Percentiles rank a stretch among this genome's conserved stretches.
These are phyloP conservation scores for Mortierella sp. DNA, from an alignment of 371 early-diverging fungal genomes.

Conservation along the genomic window DNA sequence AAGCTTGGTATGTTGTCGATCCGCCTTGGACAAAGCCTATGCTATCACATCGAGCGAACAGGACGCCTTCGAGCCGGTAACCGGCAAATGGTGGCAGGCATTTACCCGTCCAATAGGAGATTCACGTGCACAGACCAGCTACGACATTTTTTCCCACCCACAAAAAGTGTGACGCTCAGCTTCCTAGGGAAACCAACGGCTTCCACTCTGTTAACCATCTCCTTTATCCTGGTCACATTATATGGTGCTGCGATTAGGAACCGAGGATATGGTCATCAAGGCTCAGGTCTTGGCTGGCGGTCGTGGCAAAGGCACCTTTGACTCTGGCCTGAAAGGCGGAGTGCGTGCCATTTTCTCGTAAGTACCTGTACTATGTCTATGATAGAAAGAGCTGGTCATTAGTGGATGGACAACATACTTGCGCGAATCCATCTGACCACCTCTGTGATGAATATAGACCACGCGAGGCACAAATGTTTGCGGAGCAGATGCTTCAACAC, in stretches of 20 bases:
- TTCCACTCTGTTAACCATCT: not conserved
- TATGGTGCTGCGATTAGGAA: slow-evolving; percentile 56
- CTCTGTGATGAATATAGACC: no score
- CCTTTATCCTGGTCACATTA: not conserved
- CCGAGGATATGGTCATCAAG: slow-evolving; percentile 95
- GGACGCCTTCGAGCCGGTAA: not conserved
- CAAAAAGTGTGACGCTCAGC: no score
- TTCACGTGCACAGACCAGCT: no score
- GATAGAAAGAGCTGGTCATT: not conserved
- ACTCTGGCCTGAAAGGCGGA: slow-evolving; percentile 96
- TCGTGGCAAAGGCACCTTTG: slow-evolving; percentile 98
- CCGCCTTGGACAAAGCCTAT: not conserved
- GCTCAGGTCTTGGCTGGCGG: slow-evolving; percentile 99
- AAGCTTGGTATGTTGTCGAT: slow-evolving; percentile 73
- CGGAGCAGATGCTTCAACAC: slow-evolving; percentile 96
- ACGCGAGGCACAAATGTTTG: slow-evolving; percentile 87
- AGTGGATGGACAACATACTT: no score
- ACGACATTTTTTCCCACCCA: no score
- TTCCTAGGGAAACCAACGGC: no score
- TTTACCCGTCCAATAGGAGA: no score
- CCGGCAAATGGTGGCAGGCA: not conserved
- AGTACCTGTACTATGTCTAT: slow-evolving; percentile 35
- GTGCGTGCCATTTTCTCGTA: slow-evolving; percentile 94
- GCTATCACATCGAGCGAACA: no score
- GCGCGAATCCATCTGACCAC: slow-evolving; percentile 10